Evolutionary conservation across 2,329 filamentous ascomycete genomes (phyloP).

Genomic region (Ophiostoma australiae): DNA sequence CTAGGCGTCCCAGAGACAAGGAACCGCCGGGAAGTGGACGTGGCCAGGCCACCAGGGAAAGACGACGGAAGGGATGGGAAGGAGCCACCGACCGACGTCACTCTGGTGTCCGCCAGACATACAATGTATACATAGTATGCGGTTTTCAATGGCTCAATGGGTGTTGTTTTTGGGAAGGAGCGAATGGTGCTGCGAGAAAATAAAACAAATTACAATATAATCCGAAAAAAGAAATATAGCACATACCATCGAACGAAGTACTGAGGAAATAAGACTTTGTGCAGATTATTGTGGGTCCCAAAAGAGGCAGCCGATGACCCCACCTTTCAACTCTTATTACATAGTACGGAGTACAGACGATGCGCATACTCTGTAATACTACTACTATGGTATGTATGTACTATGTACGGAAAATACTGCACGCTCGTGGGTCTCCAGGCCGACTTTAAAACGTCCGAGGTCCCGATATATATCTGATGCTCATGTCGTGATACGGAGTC

Average conservation of each 20-base stretch:
- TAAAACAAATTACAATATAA: neutral
- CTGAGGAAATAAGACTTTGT: neutral
- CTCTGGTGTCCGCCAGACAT: too few relatives aligned
- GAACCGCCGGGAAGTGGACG: constrained; percentile 7
- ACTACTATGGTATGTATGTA: too few relatives aligned
- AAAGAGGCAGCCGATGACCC: constrained; percentile 8
- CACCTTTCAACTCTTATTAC: neutral
- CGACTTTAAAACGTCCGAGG: neutral
- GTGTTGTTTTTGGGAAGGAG: neutral
- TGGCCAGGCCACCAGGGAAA: neutral
- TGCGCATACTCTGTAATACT: too few relatives aligned
- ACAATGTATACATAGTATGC: too few relatives aligned
- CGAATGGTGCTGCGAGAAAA: neutral
- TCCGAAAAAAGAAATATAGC: neutral
- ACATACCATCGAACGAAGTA: neutral
- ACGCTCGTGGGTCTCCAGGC: neutral
- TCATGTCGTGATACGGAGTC: too few relatives aligned
- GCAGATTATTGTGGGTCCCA: neutral
- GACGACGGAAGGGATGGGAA: constrained; percentile 5
- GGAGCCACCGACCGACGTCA: constrained; percentile 1
- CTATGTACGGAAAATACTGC: too few relatives aligned
- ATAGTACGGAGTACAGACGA: neutral
- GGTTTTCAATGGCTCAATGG: too few relatives aligned
- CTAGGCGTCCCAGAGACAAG: neutral
- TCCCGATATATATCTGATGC: neutral